phyloP scores from a whole-genome alignment of 1,284 basidiomycete species.

The Moniliophthora roreri region DNA sequence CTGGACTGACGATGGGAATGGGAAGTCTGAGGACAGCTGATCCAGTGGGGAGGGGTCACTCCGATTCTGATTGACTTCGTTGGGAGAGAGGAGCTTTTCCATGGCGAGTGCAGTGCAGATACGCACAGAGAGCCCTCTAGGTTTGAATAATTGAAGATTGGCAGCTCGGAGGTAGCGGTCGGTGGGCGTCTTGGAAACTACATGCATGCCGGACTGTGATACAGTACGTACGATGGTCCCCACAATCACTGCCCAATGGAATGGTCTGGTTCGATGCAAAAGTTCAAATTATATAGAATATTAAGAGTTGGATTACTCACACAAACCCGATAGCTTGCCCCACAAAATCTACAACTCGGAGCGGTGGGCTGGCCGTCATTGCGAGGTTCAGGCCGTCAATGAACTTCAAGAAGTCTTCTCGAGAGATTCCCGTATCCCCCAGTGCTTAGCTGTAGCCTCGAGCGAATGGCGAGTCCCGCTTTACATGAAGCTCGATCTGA shows the following conservation, averaged over 20 bases:
- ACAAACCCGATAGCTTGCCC: slow-evolving; percentile 22
- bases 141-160: slow-evolving; percentile 23
- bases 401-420: slow-evolving; percentile 21
- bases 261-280: too few species aligned
- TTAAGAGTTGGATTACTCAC: slow-evolving; percentile 14
- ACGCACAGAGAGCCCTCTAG: slow-evolving; percentile 25
- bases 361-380: slow-evolving; percentile 19
- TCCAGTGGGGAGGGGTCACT: slow-evolving; percentile 18
- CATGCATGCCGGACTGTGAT: slow-evolving; percentile 20
- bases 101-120: slow-evolving; percentile 26
- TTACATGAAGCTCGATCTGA: slow-evolving; percentile 9
- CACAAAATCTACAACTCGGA: slow-evolving; percentile 20
- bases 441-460: slow-evolving; percentile 18
- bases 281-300: not conserved
- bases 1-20: slow-evolving; percentile 2
- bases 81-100: slow-evolving; percentile 17
- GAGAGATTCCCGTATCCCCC: slow-evolving; percentile 15
- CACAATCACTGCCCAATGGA: slow-evolving; percentile 25
- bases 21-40: slow-evolving; percentile 14
- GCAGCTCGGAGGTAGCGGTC: slow-evolving; percentile 29
- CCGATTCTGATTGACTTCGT: not conserved
- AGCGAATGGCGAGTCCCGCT: slow-evolving; percentile 20
- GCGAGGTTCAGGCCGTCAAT: slow-evolving; percentile 24
- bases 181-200: slow-evolving; percentile 28
- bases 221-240: slow-evolving; percentile 18